Evolutionary conservation across 371 early-diverging fungal genomes (phyloP).

Genomic region (Smittium mucronatum): DNA sequence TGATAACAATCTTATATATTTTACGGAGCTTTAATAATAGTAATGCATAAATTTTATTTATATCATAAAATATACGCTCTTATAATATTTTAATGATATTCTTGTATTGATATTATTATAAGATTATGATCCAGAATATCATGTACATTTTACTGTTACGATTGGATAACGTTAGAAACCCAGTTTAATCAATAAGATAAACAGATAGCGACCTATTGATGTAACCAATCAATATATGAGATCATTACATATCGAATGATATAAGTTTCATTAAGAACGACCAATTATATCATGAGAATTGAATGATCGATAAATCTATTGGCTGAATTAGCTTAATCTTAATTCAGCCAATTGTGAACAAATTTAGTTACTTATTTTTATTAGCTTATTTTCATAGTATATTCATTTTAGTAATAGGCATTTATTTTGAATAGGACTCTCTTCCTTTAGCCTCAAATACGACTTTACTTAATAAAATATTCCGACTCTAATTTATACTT

Average conservation of each 20-base stretch:
- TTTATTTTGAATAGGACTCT: not conserved
- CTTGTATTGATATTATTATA: too few relatives aligned
- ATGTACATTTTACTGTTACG: not conserved
- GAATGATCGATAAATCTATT: not conserved
- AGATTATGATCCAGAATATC: too few relatives aligned
- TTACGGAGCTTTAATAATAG: too few relatives aligned
- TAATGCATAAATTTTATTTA: too few relatives aligned
- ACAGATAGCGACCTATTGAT: slow-evolving; percentile 1
- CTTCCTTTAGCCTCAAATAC: not conserved
- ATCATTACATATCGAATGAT: not conserved
- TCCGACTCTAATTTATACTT: not conserved
- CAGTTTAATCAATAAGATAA: not conserved
- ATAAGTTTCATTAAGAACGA: not conserved
- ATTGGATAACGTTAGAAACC: not conserved
- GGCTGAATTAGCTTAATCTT: slow-evolving; percentile 1
- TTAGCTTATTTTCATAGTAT: not conserved
- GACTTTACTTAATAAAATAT: not conserved
- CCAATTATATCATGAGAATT: not conserved
- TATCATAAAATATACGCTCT: too few relatives aligned
- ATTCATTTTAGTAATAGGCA: not conserved
- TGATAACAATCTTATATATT: too few relatives aligned
- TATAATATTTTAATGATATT: too few relatives aligned
- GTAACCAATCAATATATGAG: not conserved
- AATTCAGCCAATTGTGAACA: slow-evolving; percentile 1
- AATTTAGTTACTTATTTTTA: not conserved